phyloP scores from a whole-genome alignment of 2,329 filamentous ascomycete genomes.

The Trichoderma sp. region DNA sequence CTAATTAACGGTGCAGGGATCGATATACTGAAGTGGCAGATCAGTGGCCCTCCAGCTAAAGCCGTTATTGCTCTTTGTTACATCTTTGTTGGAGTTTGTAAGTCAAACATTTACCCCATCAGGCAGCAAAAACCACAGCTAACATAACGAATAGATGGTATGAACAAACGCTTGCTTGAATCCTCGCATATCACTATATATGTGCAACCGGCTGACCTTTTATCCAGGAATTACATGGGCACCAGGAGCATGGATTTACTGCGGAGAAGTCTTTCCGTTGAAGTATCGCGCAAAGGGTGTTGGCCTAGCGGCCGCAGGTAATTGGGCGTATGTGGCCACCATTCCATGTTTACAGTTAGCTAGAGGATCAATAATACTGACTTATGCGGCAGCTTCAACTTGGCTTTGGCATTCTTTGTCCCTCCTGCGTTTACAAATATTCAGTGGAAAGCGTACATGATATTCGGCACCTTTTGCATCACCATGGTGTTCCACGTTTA shows the following conservation, averaged over 20 bases:
- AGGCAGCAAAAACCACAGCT: neutral
- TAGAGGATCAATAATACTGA: neutral
- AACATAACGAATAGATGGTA: neutral
- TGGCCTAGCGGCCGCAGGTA: conserved; percentile 49
- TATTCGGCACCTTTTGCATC: conserved; percentile 6
- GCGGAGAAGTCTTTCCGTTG: conserved; percentile 9
- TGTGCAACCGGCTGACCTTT: neutral
- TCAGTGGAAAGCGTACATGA: conserved; percentile 6
- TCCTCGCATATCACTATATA: neutral
- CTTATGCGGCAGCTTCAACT: conserved; percentile 35
- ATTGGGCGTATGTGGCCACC: conserved; percentile 33
- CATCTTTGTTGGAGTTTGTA: conserved; percentile 5
- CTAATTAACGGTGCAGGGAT: neutral
- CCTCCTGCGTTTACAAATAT: conserved; percentile 37
- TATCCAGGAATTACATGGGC: conserved; percentile 1
- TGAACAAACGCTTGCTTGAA: neutral
- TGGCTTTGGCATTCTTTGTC: conserved; percentile 42
- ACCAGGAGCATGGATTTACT: conserved; percentile 11
- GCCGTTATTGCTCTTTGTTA: conserved; percentile 1
- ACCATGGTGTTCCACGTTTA: conserved; percentile 10
- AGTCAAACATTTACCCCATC: neutral
- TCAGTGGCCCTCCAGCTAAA: neutral
- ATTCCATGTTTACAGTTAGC: neutral
- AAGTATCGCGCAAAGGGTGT: conserved; percentile 48
- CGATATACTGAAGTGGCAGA: conserved; percentile 1